Conservation (phyloP, 2,329 filamentous ascomycete species). For the Emydomyces testavorans region DNA sequence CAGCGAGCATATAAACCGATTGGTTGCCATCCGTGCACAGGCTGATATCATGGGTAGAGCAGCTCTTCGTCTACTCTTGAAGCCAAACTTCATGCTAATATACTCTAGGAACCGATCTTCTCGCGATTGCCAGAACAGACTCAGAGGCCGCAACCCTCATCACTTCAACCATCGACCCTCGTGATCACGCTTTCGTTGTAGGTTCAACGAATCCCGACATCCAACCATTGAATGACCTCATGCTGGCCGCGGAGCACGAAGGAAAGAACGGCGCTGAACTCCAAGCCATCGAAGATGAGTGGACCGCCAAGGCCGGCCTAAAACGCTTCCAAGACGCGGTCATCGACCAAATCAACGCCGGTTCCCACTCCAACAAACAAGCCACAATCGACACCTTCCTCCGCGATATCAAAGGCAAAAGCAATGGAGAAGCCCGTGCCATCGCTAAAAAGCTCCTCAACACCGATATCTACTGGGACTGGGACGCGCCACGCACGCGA, state of each 20-base stretch:
- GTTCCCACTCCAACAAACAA: conserved; percentile 54
- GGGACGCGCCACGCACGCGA: conserved; percentile 82
- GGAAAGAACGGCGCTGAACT: conserved; percentile 73
- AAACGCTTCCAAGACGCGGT: conserved; percentile 89
- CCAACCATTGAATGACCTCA: conserved; percentile 77
- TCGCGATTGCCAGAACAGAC: conserved; percentile 88
- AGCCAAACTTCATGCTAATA: conserved; percentile 1
- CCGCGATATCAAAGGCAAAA: conserved; percentile 63
- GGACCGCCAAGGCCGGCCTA: conserved; percentile 66
- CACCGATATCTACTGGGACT: conserved; percentile 79
- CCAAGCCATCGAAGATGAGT: conserved; percentile 84
- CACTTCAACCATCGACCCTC: conserved; percentile 87
- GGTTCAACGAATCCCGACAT: conserved; percentile 77
- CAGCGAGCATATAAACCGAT: conserved; percentile 92
- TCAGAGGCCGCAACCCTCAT: conserved; percentile 96
- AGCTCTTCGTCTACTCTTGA: background rate
- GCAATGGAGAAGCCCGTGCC: conserved; percentile 66
- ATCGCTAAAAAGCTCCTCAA: conserved; percentile 68
- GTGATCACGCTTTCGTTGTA: conserved; percentile 88
- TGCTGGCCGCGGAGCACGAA: conserved; percentile 69
- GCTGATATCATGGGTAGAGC: conserved; percentile 87
- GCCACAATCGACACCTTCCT: conserved; percentile 56
- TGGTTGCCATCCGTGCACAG: conserved; percentile 92
- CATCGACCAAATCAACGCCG: conserved; percentile 61
- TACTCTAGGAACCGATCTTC: conserved; percentile 58